phyloP scores from a whole-genome alignment of 2,329 filamentous ascomycete genomes.

The Arthrobotrys megalospora region DNA sequence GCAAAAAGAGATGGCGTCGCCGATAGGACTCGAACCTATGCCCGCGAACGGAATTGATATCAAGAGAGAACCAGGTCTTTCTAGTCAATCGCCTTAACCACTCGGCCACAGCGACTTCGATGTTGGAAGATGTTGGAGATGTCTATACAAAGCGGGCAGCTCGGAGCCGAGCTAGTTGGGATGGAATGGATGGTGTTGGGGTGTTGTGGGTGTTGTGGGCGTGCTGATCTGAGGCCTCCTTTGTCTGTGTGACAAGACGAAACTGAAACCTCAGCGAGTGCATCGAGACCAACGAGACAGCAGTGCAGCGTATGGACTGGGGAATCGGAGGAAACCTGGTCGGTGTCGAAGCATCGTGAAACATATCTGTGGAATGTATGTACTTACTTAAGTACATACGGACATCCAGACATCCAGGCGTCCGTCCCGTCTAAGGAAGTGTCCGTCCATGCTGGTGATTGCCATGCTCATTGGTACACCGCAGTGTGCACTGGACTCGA shows the following conservation, averaged over 20 bases:
- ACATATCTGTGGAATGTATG: slow-evolving; percentile 17
- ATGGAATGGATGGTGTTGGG: neutral
- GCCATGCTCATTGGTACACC: slow-evolving; percentile 26
- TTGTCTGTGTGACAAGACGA: slow-evolving; percentile 25
- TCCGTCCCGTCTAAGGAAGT: neutral
- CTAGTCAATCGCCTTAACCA: slow-evolving; percentile 57
- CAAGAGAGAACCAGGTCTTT: slow-evolving; percentile 29
- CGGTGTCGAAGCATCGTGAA: slow-evolving; percentile 21
- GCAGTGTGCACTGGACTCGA: neutral
- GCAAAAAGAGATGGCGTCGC: slow-evolving; percentile 37
- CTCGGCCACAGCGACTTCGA: slow-evolving; percentile 49
- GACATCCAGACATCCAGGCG: too few species aligned
- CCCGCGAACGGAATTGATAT: slow-evolving; percentile 51
- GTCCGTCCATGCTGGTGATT: slow-evolving; percentile 26
- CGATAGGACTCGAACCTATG: slow-evolving; percentile 53
- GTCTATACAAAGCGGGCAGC: slow-evolving; percentile 1
- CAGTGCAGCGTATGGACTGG: neutral
- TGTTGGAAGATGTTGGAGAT: neutral
- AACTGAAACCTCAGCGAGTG: slow-evolving; percentile 17
- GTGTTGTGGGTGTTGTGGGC: neutral
- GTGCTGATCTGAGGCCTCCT: slow-evolving; percentile 18
- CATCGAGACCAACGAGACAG: neutral
- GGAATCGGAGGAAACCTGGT: neutral
- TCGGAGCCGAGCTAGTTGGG: neutral
- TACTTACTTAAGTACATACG: neutral